phyloP scores from a whole-genome alignment of 1,284 basidiomycete genomes.

The Mycena sp. region DNA sequence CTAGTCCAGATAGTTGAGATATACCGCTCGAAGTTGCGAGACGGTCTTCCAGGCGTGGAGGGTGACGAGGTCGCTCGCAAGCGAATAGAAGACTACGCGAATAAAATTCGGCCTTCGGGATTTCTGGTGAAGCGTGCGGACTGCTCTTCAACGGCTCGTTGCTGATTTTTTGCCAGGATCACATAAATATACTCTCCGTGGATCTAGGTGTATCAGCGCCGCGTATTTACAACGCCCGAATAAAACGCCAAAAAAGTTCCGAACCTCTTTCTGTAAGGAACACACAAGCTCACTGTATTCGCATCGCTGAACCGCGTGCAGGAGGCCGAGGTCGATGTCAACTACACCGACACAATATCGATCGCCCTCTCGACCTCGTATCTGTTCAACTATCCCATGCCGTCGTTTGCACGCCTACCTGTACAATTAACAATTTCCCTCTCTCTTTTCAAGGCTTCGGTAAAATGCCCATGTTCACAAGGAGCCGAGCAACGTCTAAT shows the following conservation, averaged over 20 bases:
- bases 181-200: slow-evolving; percentile 80
- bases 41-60: slow-evolving; percentile 67
- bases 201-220: slow-evolving; percentile 80
- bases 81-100: slow-evolving; percentile 78
- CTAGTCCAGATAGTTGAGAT: slow-evolving; percentile 68
- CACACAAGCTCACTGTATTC: neutral
- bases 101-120: slow-evolving; percentile 72
- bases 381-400: slow-evolving; percentile 84
- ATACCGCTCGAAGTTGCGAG: slow-evolving; percentile 78
- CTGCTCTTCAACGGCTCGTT: slow-evolving; percentile 23
- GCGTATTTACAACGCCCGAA: slow-evolving; percentile 66
- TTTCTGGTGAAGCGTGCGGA: slow-evolving; percentile 65
- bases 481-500: slow-evolving; percentile 14
- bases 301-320: slow-evolving; percentile 39
- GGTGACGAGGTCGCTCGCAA: slow-evolving; percentile 79
- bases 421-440: slow-evolving; percentile 83
- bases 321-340: slow-evolving; percentile 73
- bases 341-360: slow-evolving; percentile 78
- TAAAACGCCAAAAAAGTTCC: slow-evolving; percentile 45
- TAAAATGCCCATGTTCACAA: slow-evolving; percentile 46
- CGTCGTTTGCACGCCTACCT: slow-evolving; percentile 83
- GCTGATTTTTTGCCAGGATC: slow-evolving; percentile 60
- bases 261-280: slow-evolving; percentile 26
- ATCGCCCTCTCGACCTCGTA: slow-evolving; percentile 85
- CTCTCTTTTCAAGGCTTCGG: slow-evolving; percentile 79